Evolutionary conservation across 2,329 filamentous ascomycete species (phyloP).

Genomic region (Ilyonectria robusta): DNA sequence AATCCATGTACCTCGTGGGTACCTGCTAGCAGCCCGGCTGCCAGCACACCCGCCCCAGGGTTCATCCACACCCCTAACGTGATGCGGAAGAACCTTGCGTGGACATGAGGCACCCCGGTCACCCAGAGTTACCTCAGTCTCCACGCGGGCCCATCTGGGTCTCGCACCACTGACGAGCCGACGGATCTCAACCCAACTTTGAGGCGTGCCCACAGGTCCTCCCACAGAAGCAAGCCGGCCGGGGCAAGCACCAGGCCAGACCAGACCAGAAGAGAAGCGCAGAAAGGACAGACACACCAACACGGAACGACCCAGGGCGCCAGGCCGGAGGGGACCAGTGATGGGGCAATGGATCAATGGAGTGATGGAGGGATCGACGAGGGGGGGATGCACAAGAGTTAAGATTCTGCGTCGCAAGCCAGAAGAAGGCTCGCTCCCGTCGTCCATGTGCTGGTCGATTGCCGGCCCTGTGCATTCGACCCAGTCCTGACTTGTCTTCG

Average conservation of each 20-base stretch:
- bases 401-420: slow-evolving; percentile 12
- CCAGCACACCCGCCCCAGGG: slow-evolving; percentile 26
- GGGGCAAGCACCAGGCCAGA: slow-evolving; percentile 34
- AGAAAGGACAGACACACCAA: background rate
- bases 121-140: slow-evolving; percentile 52
- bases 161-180: slow-evolving; percentile 57
- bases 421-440: slow-evolving; percentile 23
- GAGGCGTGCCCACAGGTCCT: slow-evolving; percentile 52
- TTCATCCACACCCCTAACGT: slow-evolving; percentile 27
- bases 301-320: background rate
- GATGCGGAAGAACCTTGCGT: slow-evolving; percentile 48
- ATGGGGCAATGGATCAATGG: background rate
- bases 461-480: slow-evolving; percentile 24
- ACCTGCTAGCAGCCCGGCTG: slow-evolving; percentile 40
- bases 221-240: slow-evolving; percentile 44
- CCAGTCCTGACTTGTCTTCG: slow-evolving; percentile 24
- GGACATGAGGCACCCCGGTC: slow-evolving; percentile 52
- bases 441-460: slow-evolving; percentile 26
- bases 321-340: background rate
- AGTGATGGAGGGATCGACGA: background rate
- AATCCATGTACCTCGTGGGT: slow-evolving; percentile 44
- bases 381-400: slow-evolving; percentile 15
- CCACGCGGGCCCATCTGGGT: slow-evolving; percentile 56
- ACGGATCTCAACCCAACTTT: slow-evolving; percentile 56
- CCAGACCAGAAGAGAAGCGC: slow-evolving; percentile 25